Conservation (phyloP, 2,329 filamentous ascomycete genomes). For the Pezicula rhizophila region DNA sequence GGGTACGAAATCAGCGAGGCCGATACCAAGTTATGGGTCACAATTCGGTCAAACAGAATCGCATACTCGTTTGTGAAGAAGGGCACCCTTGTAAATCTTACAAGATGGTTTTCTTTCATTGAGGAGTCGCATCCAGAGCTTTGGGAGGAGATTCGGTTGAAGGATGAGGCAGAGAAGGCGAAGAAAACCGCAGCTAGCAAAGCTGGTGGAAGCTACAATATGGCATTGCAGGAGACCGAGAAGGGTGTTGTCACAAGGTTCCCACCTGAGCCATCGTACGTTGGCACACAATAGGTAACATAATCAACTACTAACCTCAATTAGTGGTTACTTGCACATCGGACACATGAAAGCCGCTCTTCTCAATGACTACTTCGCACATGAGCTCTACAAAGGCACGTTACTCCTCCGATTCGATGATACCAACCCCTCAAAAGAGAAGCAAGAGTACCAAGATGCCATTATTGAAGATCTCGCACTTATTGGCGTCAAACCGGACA, state of each 20-base stretch:
- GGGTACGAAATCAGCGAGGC: slow-evolving; percentile 72
- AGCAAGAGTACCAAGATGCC: slow-evolving; percentile 89
- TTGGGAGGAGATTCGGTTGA: slow-evolving; percentile 60
- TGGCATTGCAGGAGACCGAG: slow-evolving; percentile 76
- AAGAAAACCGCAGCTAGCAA: slow-evolving; percentile 66
- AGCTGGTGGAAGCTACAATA: slow-evolving; percentile 82
- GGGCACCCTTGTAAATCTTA: slow-evolving; percentile 68
- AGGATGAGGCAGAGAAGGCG: slow-evolving; percentile 62
- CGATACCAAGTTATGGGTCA: slow-evolving; percentile 78
- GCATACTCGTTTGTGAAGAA: slow-evolving; percentile 76
- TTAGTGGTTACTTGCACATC: slow-evolving; percentile 78
- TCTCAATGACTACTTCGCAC: slow-evolving; percentile 94
- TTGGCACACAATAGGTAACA: slow-evolving; percentile 12
- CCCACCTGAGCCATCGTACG: slow-evolving; percentile 84
- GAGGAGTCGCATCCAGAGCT: slow-evolving; percentile 78
- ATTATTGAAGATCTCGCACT: slow-evolving; percentile 88
- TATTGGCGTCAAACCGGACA: slow-evolving; percentile 87
- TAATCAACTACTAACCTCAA: slow-evolving; percentile 8
- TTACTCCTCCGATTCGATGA: slow-evolving; percentile 92
- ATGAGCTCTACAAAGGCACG: slow-evolving; percentile 86
- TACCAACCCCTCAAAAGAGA: slow-evolving; percentile 96
- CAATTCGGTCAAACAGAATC: slow-evolving; percentile 78
- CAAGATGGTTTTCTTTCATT: slow-evolving; percentile 82
- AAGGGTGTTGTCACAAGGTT: slow-evolving; percentile 90
- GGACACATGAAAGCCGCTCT: slow-evolving; percentile 92